phyloP scores from a whole-genome alignment of 1,284 basidiomycete genomes.

The Uromyces viciae-fabae region DNA sequence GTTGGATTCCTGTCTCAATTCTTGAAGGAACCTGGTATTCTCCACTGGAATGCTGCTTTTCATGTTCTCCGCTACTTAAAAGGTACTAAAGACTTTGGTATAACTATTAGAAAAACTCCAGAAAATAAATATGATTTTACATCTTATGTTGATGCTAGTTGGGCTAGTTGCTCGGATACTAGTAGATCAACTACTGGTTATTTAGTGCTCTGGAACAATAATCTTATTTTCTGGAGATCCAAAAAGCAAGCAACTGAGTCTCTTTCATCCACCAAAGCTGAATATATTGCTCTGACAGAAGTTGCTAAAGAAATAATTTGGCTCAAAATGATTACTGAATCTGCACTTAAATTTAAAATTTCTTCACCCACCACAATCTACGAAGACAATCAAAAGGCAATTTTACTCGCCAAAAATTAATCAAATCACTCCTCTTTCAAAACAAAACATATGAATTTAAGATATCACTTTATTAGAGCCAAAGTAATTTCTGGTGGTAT shows the following conservation, averaged over 20 bases:
- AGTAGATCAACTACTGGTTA: constrained; percentile 57
- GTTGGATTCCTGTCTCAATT: constrained; percentile 5
- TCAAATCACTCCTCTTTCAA: constrained; percentile 44
- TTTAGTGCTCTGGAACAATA: constrained; percentile 52
- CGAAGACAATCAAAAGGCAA: constrained; percentile 52
- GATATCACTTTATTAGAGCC: constrained; percentile 52
- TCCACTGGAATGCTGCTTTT: background rate
- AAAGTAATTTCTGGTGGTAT: no score
- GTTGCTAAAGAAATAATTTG: constrained; percentile 57
- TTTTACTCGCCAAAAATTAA: constrained; percentile 48
- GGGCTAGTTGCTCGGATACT: constrained; percentile 53
- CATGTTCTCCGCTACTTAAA: background rate
- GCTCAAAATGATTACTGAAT: constrained; percentile 52
- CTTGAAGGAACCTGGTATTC: background rate
- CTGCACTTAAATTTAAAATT: constrained; percentile 47
- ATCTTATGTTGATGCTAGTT: constrained; percentile 51
- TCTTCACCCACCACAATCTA: constrained; percentile 43
- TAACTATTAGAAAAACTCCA: no score
- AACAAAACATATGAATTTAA: constrained; percentile 54
- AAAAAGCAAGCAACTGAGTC: constrained; percentile 56
- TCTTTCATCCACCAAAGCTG: no score
- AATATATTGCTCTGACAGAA: no score
- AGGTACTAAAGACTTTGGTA: background rate
- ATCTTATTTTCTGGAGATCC: constrained; percentile 57
- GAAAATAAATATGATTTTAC: background rate